Conservation (phyloP, 2,329 filamentous ascomycete species). For the Exophiala calicioides region DNA sequence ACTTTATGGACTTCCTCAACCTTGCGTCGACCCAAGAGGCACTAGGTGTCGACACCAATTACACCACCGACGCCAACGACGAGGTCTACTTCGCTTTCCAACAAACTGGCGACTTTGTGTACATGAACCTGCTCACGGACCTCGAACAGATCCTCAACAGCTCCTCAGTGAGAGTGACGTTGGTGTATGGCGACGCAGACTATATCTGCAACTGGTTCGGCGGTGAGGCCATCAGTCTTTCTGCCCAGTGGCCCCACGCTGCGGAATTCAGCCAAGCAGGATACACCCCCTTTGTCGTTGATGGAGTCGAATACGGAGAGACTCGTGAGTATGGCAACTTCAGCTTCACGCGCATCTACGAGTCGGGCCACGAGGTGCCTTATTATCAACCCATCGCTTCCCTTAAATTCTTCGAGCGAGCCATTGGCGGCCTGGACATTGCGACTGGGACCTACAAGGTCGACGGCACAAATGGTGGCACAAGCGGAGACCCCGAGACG, state of each 20-base stretch:
- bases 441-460: constrained; percentile 51
- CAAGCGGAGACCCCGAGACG: constrained; percentile 43
- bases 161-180: constrained; percentile 65
- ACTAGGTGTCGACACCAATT: constrained; percentile 63
- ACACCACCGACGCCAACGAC: constrained; percentile 47
- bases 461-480: constrained; percentile 38
- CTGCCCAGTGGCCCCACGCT: constrained; percentile 54
- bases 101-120: constrained; percentile 62
- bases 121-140: constrained; percentile 60
- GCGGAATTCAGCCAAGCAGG: constrained; percentile 65
- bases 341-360: constrained; percentile 66
- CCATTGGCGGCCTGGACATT: constrained; percentile 58
- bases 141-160: constrained; percentile 62
- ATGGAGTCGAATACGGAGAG: constrained; percentile 66
- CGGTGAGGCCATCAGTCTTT: constrained; percentile 71
- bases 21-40: constrained; percentile 55
- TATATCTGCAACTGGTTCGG: constrained; percentile 62
- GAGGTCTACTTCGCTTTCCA: constrained; percentile 53
- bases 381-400: constrained; percentile 63
- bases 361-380: constrained; percentile 65
- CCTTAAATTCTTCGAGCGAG: constrained; percentile 62
- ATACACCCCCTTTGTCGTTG: constrained; percentile 71
- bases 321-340: constrained; percentile 77
- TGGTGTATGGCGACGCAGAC: constrained; percentile 68
- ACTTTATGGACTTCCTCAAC: constrained; percentile 65